Evolutionary conservation across 202 grass and related monocot species (phyloP), one percentile per base, ranked within the genome.

Genomic region (Eragrostis tef): DNA sequence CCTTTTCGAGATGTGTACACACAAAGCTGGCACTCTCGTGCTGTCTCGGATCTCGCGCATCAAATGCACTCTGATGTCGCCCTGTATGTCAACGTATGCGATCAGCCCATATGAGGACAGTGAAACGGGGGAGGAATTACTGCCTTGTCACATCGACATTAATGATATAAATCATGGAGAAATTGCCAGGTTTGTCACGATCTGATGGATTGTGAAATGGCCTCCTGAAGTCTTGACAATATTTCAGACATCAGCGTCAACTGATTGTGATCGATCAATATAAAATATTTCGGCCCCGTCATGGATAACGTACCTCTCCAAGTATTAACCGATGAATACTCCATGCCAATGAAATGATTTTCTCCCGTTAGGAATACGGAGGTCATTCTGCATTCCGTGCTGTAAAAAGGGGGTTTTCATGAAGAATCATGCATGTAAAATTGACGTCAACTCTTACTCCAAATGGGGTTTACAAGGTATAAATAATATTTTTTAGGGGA

Each of bases 101-200:
- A 31, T 66, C 26, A 44, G 3, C 24, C 21, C 59, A n/a, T n/a
- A 65, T 6, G 36, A 61, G 22, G 53, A 81, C 26, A 25, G 27
- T 42, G 19, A 65, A 73, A 63, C 8, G 0, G 27, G 20, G 44
- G 67, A 41, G 52, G 36, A 49, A 84, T 59, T 31, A 22, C 25
- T 75, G 6, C 50, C n/a, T 29, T 45, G 60, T 83, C 71, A 74
- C 60, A 58, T 67, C 50, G 7, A 46, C 25, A 46, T 39, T 62
- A 69, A 52, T 62, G n/a, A 19, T 15, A 60, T n/a, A 46, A 70
- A 77, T 52, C 64, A 70, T 63, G 20, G 58, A 77, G 36, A 36
- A 59, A 48, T 50, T 24, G 9, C n/a, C 19, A 45, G 26, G 52
- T 49, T 77, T 22, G 73, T 25, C n/a, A 59, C 52, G 1, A 22